phyloP scores from a whole-genome alignment of 306 rosid species.

The Gynostemma pentaphyllum region DNA sequence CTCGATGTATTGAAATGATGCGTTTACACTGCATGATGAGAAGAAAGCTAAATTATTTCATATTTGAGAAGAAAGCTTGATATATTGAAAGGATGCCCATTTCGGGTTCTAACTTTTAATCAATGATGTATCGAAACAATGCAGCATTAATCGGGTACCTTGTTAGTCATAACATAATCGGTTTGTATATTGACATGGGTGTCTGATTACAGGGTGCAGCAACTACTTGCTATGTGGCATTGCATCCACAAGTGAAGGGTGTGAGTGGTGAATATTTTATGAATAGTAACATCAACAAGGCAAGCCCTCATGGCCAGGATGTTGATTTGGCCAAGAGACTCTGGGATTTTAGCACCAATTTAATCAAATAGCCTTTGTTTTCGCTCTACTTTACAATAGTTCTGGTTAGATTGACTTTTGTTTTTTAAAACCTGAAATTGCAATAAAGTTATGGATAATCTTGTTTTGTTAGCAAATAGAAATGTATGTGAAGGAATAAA shows the following conservation, averaged over 20 bases:
- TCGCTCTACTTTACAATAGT: not conserved
- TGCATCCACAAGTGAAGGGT: conserved; percentile 57
- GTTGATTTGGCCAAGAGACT: conserved; percentile 53
- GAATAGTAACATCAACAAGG: conserved; percentile 35
- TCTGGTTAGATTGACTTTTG: not conserved
- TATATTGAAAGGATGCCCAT: too few relatives aligned
- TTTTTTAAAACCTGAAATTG: not conserved
- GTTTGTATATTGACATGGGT: conserved; percentile 1
- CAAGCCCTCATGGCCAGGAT: conserved; percentile 36
- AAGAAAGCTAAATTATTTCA: too few relatives aligned
- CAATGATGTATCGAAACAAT: too few relatives aligned
- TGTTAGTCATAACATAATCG: too few relatives aligned
- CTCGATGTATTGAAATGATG: not conserved
- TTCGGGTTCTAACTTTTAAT: too few relatives aligned
- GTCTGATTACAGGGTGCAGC: conserved; percentile 63
- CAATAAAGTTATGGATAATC: not conserved
- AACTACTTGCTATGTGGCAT: conserved; percentile 72
- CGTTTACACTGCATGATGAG: too few relatives aligned
- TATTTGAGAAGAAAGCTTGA: too few relatives aligned
- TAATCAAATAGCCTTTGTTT: conserved; percentile 11
- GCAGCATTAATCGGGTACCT: too few relatives aligned
- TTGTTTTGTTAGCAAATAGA: too few relatives aligned
- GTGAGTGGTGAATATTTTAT: conserved; percentile 50
- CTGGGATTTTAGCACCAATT: conserved; percentile 60
- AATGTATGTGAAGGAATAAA: too few relatives aligned